Evolutionary conservation across 2,329 filamentous ascomycete genomes (phyloP).

Genomic region (Clarireedia sp.): DNA sequence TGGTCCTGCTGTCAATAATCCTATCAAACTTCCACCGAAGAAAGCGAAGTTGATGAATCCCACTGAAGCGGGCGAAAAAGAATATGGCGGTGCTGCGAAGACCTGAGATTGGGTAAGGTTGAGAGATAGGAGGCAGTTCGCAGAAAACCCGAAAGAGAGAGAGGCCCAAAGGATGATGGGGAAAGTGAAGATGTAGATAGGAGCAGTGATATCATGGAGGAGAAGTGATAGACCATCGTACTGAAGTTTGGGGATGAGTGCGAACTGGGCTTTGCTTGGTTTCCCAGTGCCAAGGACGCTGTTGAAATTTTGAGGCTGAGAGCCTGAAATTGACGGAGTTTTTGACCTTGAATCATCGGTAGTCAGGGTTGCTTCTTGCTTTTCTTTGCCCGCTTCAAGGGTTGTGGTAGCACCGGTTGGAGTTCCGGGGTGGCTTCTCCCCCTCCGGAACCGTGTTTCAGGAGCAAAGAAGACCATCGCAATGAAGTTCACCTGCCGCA

Average conservation of each 20-base stretch:
- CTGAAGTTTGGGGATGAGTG: not conserved
- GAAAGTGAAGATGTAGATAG: constrained; percentile 39
- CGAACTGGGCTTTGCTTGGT: not conserved
- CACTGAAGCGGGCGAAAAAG: constrained; percentile 41
- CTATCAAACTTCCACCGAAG: constrained; percentile 45
- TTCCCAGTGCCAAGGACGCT: not conserved
- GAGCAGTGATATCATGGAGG: not conserved
- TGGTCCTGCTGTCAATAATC: constrained; percentile 46
- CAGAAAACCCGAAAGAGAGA: constrained; percentile 52
- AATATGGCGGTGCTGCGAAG: constrained; percentile 48
- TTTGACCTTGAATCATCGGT: not conserved
- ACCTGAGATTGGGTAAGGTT: constrained; percentile 49
- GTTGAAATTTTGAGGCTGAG: too few species aligned
- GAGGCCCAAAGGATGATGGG: constrained; percentile 54
- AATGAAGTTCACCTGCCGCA: not conserved
- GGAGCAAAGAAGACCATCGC: not conserved
- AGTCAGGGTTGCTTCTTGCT: not conserved
- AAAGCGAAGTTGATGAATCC: constrained; percentile 52
- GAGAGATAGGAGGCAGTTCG: constrained; percentile 44
- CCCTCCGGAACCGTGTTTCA: not conserved
- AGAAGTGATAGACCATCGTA: not conserved
- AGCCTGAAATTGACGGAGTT: too few species aligned
- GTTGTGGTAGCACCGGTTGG: not conserved
- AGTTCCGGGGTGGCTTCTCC: not conserved
- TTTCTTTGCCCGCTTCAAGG: not conserved